Conservation (phyloP, 345 rosid genomes). For the Trapa bicornis region DNA sequence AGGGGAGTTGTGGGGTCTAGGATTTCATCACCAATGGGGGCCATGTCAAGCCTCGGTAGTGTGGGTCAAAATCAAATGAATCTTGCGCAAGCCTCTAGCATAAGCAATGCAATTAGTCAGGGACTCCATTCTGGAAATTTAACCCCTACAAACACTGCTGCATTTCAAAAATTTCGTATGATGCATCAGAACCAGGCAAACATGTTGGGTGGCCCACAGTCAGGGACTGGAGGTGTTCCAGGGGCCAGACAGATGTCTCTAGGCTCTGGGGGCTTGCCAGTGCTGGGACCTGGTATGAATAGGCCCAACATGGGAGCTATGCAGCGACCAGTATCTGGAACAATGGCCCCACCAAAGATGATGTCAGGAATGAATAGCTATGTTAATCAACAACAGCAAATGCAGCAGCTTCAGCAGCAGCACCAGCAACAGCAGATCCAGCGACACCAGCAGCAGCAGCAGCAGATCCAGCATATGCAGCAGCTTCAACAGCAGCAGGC, state of each 20-base stretch:
- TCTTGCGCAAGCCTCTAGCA: conserved; percentile 35
- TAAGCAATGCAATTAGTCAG: conserved; percentile 44
- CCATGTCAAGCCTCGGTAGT: conserved; percentile 45
- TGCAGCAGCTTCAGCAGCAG: not conserved
- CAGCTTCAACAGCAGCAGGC: not conserved
- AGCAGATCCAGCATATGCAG: too few relatives aligned
- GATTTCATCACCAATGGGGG: conserved; percentile 58
- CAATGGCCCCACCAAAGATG: conserved; percentile 87
- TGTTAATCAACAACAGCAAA: conserved; percentile 52
- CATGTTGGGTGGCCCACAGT: conserved; percentile 47
- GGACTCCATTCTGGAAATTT: conserved; percentile 39
- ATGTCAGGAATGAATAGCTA: conserved; percentile 50
- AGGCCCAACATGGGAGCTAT: conserved; percentile 43
- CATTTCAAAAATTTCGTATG: conserved; percentile 17
- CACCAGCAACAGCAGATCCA: conserved; percentile 15
- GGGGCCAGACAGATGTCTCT: conserved; percentile 60
- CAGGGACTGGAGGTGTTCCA: conserved; percentile 51
- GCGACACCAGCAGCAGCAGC: too few relatives aligned
- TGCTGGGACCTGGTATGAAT: conserved; percentile 47
- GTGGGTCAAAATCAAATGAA: conserved; percentile 55
- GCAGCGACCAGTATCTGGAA: conserved; percentile 52
- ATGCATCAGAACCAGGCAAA: conserved; percentile 14
- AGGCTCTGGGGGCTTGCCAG: conserved; percentile 41
- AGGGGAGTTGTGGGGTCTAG: conserved; percentile 63
- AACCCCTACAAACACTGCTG: conserved; percentile 22